Conservation (phyloP, 177 flowering plant genomes). For the Tripterygium wilfordii region DNA sequence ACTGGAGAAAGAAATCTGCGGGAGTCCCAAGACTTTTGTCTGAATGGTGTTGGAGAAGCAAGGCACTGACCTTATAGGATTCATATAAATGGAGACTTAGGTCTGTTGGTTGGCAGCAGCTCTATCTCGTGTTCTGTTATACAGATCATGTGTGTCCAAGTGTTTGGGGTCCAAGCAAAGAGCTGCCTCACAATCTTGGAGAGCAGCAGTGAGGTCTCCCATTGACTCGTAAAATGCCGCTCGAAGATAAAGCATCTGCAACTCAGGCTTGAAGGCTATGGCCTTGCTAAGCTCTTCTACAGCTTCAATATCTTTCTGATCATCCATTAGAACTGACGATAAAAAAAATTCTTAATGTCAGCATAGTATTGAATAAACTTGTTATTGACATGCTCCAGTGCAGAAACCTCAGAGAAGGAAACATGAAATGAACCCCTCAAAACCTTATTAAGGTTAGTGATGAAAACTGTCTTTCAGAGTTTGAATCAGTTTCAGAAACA, state of each 20-base stretch:
- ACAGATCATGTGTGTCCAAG: conserved; percentile 27
- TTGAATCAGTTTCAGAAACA: no score
- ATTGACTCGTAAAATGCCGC: conserved; percentile 44
- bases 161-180: conserved; percentile 41
- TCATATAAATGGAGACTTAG: background rate
- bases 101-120: conserved; percentile 3
- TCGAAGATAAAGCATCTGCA: conserved; percentile 50
- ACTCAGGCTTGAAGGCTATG: conserved; percentile 39
- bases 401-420: background rate
- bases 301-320: conserved; percentile 38
- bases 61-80: background rate
- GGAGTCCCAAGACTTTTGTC: no score
- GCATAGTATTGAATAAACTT: background rate
- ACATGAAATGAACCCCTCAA: background rate
- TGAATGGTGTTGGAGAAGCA: no score
- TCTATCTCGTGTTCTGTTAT: conserved; percentile 18
- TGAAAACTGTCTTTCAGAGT: no score
- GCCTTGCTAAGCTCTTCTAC: conserved; percentile 42
- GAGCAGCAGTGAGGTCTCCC: conserved; percentile 22
- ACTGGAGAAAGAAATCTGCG: no score
- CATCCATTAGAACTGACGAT: conserved; percentile 42
- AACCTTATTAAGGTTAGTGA: no score
- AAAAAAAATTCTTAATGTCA: background rate
- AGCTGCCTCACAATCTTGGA: conserved; percentile 44
- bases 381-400: background rate